Conservation (phyloP, 148 eudicot genomes). For the Suaeda aralocaspica region DNA sequence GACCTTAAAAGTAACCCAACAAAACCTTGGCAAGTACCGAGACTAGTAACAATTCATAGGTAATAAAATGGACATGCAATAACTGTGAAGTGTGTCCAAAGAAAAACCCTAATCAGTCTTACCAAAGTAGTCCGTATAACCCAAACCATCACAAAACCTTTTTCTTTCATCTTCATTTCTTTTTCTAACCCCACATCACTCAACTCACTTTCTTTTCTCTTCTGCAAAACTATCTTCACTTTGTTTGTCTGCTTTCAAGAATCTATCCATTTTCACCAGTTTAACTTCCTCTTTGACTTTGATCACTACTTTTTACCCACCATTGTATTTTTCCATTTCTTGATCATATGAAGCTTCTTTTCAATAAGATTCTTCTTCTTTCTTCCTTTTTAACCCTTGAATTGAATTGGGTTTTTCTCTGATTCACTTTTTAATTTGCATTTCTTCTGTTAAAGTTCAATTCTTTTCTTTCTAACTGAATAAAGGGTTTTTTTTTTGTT, state of each 20-base stretch:
- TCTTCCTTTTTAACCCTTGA: neutral
- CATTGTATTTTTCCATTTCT: neutral
- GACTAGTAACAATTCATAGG: no score
- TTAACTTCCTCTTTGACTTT: slow-evolving; percentile 9
- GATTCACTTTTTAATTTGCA: neutral
- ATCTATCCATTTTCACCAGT: slow-evolving; percentile 24
- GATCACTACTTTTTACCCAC: neutral
- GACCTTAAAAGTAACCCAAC: no score
- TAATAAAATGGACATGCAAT: no score
- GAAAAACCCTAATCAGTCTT: slow-evolving; percentile 37
- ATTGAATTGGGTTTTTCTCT: neutral
- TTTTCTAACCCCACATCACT: slow-evolving; percentile 18
- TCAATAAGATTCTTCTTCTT: neutral
- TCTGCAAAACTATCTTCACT: neutral
- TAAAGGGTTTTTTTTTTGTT: neutral
- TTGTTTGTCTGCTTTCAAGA: slow-evolving; percentile 5
- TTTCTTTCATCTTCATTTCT: neutral
- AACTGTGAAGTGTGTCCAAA: no score
- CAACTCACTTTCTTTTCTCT: slow-evolving; percentile 9
- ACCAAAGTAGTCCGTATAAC: no score
- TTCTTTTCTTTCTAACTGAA: neutral
- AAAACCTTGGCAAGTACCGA: no score
- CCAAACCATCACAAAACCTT: slow-evolving; percentile 23
- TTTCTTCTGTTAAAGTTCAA: neutral
- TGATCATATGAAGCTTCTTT: slow-evolving; percentile 13